These are phyloP conservation scores for Penicillium thymicola DNA, from an alignment of 2,329 filamentous ascomycete genomes.

Conservation along the genomic window DNA sequence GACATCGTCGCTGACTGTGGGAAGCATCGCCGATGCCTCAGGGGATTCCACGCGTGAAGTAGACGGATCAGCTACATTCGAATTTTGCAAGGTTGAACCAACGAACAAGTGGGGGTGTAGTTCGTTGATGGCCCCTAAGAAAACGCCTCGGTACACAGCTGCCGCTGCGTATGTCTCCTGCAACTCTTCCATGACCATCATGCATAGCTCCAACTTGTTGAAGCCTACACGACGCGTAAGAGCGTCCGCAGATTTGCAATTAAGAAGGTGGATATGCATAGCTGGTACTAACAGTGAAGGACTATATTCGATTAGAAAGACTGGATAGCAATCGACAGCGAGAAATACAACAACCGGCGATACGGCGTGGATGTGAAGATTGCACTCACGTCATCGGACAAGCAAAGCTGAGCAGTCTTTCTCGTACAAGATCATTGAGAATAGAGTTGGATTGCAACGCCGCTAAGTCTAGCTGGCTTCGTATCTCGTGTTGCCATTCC, in stretches of 20 bases:
- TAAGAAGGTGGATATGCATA: constrained; percentile 33
- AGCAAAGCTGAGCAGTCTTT: constrained; percentile 22
- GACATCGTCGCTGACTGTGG: background rate
- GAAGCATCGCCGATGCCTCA: background rate
- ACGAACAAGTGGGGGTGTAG: background rate
- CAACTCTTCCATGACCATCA: constrained; percentile 32
- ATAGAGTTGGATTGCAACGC: constrained; percentile 28
- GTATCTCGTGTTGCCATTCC: constrained; percentile 22
- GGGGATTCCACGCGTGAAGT: background rate
- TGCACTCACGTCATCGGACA: constrained; percentile 27
- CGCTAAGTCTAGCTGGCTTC: constrained; percentile 16
- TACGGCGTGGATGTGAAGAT: background rate
- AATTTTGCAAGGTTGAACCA: background rate
- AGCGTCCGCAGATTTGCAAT: constrained; percentile 23
- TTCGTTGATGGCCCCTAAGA: constrained; percentile 24
- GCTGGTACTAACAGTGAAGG: constrained; percentile 30
- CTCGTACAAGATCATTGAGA: constrained; percentile 26
- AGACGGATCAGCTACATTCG: background rate
- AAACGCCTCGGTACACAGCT: constrained; percentile 28
- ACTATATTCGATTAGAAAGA: constrained; percentile 4
- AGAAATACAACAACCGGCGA: background rate
- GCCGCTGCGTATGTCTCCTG: constrained; percentile 26
- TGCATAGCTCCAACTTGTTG: constrained; percentile 32
- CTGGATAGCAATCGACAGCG: background rate
- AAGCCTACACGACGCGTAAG: constrained; percentile 26